Evolutionary conservation across 768 basidiomycete species (phyloP), one percentile per base, ranked within the genome.

Genomic region (Mycena belliarum): DNA sequence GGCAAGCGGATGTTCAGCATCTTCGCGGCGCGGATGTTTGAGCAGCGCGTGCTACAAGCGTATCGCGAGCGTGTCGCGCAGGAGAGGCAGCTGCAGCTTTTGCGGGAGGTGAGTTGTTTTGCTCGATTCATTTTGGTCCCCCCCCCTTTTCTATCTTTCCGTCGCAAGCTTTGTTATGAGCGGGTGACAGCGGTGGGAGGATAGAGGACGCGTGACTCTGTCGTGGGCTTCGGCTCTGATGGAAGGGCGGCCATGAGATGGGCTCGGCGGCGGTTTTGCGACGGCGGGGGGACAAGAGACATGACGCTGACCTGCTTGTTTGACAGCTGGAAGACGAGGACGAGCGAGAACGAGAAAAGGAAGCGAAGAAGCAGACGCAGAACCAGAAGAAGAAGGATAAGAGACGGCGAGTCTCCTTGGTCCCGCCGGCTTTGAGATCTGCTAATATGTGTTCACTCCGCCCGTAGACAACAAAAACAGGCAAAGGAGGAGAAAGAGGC

Each of bases 371-470:
- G 72, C 91, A 91, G 70, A 90, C 87, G 61, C 92, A 93, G 75
- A 95, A 97, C 83, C 95, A 95, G 83, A 98, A 97, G 83, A 99
- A 98, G 82, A 97, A 98, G 74, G 98, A 98, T 79, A 95, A 94
- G 83, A 81, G 80, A 72, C 87, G 79, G 95, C 96, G 65, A 52
- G 79, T 68, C 24, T 32, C 55, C 53, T 63, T 8, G 56, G 33
- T 48, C 28, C 47, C 41, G 41, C 62, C 20, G n/a, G n/a, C n/a
- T 60, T 48, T 45, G 28, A 47, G 43, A 7, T n/a, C 20, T 24
- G 48, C 32, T 49, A 33, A 48, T 42, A 18, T 43, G 40, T 24
- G 45, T 25, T 20, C 28, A 23, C 21, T 43, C 11, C 32, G 28
- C 20, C 35, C 8, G 37, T 65, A 98, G 95, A 76, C 85, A 84